Evolutionary conservation across 768 basidiomycete species (phyloP).

Genomic region (Mycena polygramma): DNA sequence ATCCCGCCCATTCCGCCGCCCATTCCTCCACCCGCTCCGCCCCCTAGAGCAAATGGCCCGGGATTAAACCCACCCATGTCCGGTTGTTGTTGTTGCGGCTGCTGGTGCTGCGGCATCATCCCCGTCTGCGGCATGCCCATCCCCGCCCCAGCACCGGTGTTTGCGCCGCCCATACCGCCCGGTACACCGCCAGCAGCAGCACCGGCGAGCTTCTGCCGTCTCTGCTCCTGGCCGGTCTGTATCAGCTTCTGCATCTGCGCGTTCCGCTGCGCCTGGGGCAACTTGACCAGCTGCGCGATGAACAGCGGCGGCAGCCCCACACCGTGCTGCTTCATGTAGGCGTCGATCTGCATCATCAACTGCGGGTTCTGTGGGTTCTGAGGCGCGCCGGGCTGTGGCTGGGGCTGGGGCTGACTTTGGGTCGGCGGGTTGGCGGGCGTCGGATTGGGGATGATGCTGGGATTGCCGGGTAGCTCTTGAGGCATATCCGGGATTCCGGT

Average conservation of each 20-base stretch:
- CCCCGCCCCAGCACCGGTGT: conserved; percentile 21
- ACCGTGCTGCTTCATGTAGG: conserved; percentile 11
- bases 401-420: not conserved
- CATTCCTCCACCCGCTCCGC: conserved; percentile 9
- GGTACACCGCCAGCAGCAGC: conserved; percentile 40
- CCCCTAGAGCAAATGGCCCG: conserved; percentile 25
- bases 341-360: conserved; percentile 8
- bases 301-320: conserved; percentile 1
- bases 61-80: conserved; percentile 35
- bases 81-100: conserved; percentile 33
- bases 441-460: conserved; percentile 23
- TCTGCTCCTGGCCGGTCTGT: conserved; percentile 20
- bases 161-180: conserved; percentile 36
- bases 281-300: conserved; percentile 13
- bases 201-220: conserved; percentile 1
- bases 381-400: conserved; percentile 4
- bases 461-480: conserved; percentile 39
- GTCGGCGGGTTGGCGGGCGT: too few relatives aligned
- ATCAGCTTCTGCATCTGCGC: conserved; percentile 18
- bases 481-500: conserved; percentile 68
- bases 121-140: conserved; percentile 36
- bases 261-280: conserved; percentile 9
- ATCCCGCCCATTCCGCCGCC: conserved; percentile 2
- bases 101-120: conserved; percentile 38
- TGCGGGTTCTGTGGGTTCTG: not conserved